These are phyloP conservation scores for Kwoniella pini DNA, from an alignment of 768 basidiomycete species.

Conservation along the genomic window DNA sequence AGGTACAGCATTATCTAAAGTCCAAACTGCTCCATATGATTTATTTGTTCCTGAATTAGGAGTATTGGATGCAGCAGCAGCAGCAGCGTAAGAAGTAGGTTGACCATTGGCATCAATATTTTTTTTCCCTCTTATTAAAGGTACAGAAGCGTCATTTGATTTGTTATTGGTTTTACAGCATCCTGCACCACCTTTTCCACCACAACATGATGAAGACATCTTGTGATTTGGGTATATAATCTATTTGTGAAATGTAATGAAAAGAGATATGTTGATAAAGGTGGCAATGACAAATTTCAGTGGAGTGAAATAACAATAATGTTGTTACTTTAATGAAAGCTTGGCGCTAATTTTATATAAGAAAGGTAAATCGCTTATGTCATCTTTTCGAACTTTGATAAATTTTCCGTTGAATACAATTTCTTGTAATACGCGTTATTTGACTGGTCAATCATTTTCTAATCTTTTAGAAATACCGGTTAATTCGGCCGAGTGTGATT, in stretches of 20 bases:
- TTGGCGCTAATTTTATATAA: background rate
- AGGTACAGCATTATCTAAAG: constrained; percentile 11
- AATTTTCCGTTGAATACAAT: background rate
- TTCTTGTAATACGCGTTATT: constrained; percentile 4
- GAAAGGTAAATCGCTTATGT: constrained; percentile 5
- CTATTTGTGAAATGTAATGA: background rate
- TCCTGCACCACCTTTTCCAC: constrained; percentile 9
- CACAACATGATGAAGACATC: constrained; percentile 15
- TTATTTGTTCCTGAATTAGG: background rate
- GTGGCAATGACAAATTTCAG: constrained; percentile 5
- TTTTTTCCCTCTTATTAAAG: constrained; percentile 14
- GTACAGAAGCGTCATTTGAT: constrained; percentile 13
- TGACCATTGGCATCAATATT: background rate
- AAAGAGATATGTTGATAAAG: background rate
- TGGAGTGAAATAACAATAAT: background rate
- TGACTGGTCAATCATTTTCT: constrained; percentile 3
- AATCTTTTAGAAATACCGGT: too few species aligned
- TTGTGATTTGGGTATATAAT: background rate
- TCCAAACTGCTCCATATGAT: constrained; percentile 16
- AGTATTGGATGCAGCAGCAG: background rate
- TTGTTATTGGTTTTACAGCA: background rate
- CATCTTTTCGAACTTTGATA: background rate
- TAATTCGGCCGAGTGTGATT: too few species aligned
- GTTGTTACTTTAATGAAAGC: background rate
- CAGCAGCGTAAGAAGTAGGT: constrained; percentile 8